A percentile compares a stretch with the other conserved stretches of the same genome.
phyloP scores from a whole-genome alignment of 2,329 filamentous ascomycete species.

The Aspergillus candidus region DNA sequence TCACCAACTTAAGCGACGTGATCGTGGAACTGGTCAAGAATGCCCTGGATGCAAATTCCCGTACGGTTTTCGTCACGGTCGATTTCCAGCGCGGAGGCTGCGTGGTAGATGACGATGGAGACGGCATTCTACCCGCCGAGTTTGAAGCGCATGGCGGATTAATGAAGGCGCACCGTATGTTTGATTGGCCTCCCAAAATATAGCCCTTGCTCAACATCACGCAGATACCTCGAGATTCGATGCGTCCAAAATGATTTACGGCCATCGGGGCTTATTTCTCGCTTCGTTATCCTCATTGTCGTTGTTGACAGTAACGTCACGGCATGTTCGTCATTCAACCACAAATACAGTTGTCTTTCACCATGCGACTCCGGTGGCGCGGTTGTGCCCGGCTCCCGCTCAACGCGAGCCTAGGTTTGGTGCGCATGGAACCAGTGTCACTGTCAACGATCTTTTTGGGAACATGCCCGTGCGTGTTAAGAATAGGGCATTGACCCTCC shows the following conservation, averaged over 20 bases:
- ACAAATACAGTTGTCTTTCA: slow-evolving; percentile 64
- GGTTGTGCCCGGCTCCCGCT: slow-evolving; percentile 56
- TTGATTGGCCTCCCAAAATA: not conserved
- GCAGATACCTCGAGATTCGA: slow-evolving; percentile 73
- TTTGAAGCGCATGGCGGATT: slow-evolving; percentile 67
- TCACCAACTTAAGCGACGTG: slow-evolving; percentile 68
- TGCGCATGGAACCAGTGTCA: slow-evolving; percentile 67
- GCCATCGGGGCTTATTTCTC: slow-evolving; percentile 67
- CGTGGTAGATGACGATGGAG: slow-evolving; percentile 75
- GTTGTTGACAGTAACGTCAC: slow-evolving; percentile 69
- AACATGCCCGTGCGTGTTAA: slow-evolving; percentile 87
- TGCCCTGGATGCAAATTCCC: slow-evolving; percentile 71
- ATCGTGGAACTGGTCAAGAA: slow-evolving; percentile 72
- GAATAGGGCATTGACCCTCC: slow-evolving; percentile 56
- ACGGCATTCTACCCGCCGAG: slow-evolving; percentile 67
- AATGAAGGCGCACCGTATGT: slow-evolving; percentile 63
- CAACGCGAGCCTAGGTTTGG: slow-evolving; percentile 53
- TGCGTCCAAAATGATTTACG: slow-evolving; percentile 48
- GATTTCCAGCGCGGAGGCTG: slow-evolving; percentile 73
- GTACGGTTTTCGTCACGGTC: slow-evolving; percentile 61
- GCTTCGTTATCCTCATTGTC: slow-evolving; percentile 71
- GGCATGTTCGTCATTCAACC: slow-evolving; percentile 45
- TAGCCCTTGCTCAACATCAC: slow-evolving; percentile 2
- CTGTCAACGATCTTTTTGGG: slow-evolving; percentile 76
- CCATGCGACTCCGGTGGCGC: slow-evolving; percentile 59